phyloP scores from a whole-genome alignment of 1,284 basidiomycete species.

The Cryptococcus hybrid region DNA sequence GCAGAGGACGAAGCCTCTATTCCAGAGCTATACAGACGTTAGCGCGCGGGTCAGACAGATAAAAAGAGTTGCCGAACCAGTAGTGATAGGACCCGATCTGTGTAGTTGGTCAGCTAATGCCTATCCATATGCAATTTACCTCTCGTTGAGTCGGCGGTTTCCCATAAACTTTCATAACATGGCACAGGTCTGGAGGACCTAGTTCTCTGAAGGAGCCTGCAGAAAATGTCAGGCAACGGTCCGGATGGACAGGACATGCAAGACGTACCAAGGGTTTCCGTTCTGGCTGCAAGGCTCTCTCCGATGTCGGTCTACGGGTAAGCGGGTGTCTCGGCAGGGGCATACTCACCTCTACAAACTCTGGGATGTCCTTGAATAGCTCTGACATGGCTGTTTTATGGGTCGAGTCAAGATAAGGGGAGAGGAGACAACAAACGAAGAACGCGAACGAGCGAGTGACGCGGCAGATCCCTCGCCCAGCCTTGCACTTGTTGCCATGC shows the following conservation, averaged over 20 bases:
- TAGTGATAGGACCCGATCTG: conserved; percentile 92
- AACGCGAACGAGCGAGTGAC: not conserved
- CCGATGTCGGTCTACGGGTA: conserved; percentile 71
- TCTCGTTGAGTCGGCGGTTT: conserved; percentile 69
- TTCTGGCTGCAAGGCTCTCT: conserved; percentile 83
- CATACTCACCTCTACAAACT: conserved; percentile 63
- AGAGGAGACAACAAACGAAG: not conserved
- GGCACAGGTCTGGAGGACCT: conserved; percentile 94
- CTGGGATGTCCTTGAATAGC: conserved; percentile 62
- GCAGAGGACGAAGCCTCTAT: conserved; percentile 97
- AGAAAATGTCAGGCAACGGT: not conserved
- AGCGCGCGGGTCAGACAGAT: not conserved
- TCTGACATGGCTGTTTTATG: conserved; percentile 45
- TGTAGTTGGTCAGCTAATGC: conserved; percentile 5
- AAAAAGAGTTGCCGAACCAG: conserved; percentile 38
- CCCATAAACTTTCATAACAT: conserved; percentile 90
- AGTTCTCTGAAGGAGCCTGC: conserved; percentile 91
- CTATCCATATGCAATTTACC: conserved; percentile 54
- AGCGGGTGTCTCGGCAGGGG: not conserved
- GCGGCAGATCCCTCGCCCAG: not conserved
- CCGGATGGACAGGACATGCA: not conserved
- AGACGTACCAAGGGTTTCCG: conserved; percentile 81
- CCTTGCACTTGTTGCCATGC: not conserved
- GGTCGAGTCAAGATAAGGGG: not conserved
- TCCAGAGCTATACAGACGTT: conserved; percentile 63